A percentile compares a stretch with the other conserved stretches of the same genome.
phyloP scores from a whole-genome alignment of 139 green algal genomes.

The Ettlia oleoabundans region DNA sequence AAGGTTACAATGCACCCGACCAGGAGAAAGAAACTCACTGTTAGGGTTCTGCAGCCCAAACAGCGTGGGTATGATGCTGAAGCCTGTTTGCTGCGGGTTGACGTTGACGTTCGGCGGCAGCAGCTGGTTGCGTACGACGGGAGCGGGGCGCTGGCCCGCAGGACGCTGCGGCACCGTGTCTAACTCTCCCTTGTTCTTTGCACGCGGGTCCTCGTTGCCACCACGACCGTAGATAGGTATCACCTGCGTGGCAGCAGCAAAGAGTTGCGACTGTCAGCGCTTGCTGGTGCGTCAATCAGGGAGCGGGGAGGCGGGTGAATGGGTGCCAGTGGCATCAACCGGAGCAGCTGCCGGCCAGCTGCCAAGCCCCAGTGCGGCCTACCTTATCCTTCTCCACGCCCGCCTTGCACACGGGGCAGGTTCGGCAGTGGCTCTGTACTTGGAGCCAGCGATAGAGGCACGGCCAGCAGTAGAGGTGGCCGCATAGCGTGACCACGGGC shows the following conservation, averaged over 20 bases:
- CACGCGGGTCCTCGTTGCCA: slow-evolving; percentile 62
- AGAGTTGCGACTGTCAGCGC: not conserved
- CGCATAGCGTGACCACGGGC: slow-evolving; percentile 94
- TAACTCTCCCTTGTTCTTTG: slow-evolving; percentile 43
- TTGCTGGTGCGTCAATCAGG: no score
- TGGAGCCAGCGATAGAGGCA: slow-evolving; percentile 95
- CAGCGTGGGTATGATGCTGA: slow-evolving; percentile 80
- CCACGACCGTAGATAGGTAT: slow-evolving; percentile 89
- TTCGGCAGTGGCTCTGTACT: slow-evolving; percentile 63
- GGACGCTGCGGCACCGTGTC: slow-evolving; percentile 53
- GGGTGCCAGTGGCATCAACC: no score
- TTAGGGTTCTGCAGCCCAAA: slow-evolving; percentile 77
- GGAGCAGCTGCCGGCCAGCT: not conserved
- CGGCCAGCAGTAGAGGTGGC: slow-evolving; percentile 96
- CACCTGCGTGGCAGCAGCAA: slow-evolving; percentile 45
- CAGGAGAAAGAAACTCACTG: not conserved
- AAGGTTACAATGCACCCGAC: not conserved
- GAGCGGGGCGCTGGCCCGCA: slow-evolving; percentile 55
- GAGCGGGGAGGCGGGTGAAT: no score
- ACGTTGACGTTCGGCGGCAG: slow-evolving; percentile 44
- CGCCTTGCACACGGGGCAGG: slow-evolving; percentile 95
- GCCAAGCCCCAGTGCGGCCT: not conserved
- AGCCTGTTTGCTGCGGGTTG: slow-evolving; percentile 40
- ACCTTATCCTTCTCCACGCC: slow-evolving; percentile 86
- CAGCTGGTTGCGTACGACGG: slow-evolving; percentile 44